A percentile compares a stretch with the other conserved stretches of the same genome.
phyloP scores from a whole-genome alignment of 169 alveolate genomes.

The Plasmodium berghei region DNA sequence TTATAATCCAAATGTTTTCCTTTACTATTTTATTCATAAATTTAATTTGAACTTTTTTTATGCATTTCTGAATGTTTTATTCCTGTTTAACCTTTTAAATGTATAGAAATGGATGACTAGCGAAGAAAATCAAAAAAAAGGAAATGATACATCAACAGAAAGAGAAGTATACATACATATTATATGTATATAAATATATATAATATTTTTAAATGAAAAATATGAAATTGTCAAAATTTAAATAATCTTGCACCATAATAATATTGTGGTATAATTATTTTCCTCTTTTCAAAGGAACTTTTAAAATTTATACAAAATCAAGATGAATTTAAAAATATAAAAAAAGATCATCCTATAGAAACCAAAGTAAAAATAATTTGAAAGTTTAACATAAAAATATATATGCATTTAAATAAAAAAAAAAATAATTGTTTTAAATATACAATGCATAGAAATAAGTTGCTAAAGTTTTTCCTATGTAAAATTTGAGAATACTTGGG shows the following conservation, averaged over 20 bases:
- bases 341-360: slow-evolving; percentile 23
- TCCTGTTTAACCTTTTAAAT: background rate
- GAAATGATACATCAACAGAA: slow-evolving; percentile 6
- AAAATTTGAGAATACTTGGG: no score
- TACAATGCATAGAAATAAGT: background rate
- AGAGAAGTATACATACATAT: slow-evolving; percentile 20
- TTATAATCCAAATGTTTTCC: background rate
- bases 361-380: slow-evolving; percentile 18
- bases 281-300: slow-evolving; percentile 50
- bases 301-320: slow-evolving; percentile 63
- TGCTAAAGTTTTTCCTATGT: no score
- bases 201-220: background rate
- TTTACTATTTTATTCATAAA: background rate
- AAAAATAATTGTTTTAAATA: background rate
- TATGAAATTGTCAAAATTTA: background rate
- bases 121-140: slow-evolving; percentile 18
- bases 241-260: no score
- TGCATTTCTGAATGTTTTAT: no score
- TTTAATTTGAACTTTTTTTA: background rate
- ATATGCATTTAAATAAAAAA: background rate
- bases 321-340: slow-evolving; percentile 65
- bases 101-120: slow-evolving; percentile 36
- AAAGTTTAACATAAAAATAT: background rate
- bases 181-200: background rate
- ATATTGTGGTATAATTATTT: background rate